Evolutionary conservation across 192 early-diverging fungal genomes (phyloP), one percentile per base, ranked within the genome.

Genomic region (Coemansia sp.): DNA sequence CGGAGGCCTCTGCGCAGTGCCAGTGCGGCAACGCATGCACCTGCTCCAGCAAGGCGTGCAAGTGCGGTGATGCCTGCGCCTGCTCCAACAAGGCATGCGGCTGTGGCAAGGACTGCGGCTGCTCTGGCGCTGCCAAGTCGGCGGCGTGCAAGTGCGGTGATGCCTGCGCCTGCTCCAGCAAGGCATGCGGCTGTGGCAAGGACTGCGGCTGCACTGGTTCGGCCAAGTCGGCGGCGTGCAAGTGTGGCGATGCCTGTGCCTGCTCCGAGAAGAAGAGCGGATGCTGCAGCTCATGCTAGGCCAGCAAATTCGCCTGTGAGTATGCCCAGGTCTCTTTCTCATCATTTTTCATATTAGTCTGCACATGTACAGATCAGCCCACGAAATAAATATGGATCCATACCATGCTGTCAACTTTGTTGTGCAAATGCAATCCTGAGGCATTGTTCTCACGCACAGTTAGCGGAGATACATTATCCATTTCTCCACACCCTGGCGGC

Each of bases 11-110:
- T 12, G 5, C 46, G 4, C 10, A 15, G 38, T 73, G 70, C 63
- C 62, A 50, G 22, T 73, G 70, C 47, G 55, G 55, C n/a, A 59
- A 59, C 2, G 40, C 41, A 40, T 58, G 58, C 46, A 10, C 47
- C 42, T 73, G 70, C 63, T 30, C 63, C 21, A 57, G 59, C 52
- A 57, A 58, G 1, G 25, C 49, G 17, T 70, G 67, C 67, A 49
- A 45, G 44, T 69, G 67, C 38, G 51, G 42, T 10, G 58, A 34
- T 47, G 53, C 39, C 47, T 72, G 69, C 58, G 32, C 65, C 39
- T 65, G 63, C 40, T 58, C 11, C 27, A 38, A 28, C 19, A 48
- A 41, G 2, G 55, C 61, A n/a, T 70, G 56, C 49, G 32, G 36
- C 27, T 49, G 57, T 20, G 46, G 53, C 20, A 31, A 62, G 43